Percentiles rank a stretch among this genome's conserved stretches.
phyloP scores from a whole-genome alignment of 2,329 filamentous ascomycete genomes.

The Coniochaeta ligniaria region DNA sequence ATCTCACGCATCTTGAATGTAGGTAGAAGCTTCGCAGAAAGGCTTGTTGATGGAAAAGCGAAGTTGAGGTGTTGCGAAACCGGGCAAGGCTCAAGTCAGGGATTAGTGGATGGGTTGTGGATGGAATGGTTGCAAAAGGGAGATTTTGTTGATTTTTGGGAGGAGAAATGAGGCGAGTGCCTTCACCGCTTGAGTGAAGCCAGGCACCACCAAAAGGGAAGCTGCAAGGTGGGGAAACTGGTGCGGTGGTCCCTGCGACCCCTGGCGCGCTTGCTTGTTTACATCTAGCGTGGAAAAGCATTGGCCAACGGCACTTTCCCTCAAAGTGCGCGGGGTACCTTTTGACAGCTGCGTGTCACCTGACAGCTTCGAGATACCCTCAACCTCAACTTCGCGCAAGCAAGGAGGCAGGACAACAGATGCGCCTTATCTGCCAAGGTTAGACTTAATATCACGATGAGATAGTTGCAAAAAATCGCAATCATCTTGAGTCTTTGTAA shows the following conservation, averaged over 20 bases:
- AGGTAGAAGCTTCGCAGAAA: slow-evolving; percentile 15
- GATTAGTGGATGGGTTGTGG: slow-evolving; percentile 11
- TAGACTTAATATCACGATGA: neutral
- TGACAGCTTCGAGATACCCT: neutral
- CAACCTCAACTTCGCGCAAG: neutral
- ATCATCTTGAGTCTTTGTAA: neutral
- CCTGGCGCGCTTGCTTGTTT: slow-evolving; percentile 13
- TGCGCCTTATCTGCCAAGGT: neutral
- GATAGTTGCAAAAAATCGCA: neutral
- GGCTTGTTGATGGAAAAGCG: slow-evolving; percentile 1
- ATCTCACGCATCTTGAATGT: slow-evolving; percentile 65
- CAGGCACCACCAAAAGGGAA: slow-evolving; percentile 17
- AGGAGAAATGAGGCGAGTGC: slow-evolving; percentile 15
- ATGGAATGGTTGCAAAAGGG: slow-evolving; percentile 8
- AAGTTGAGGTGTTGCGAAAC: slow-evolving; percentile 1
- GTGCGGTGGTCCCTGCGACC: slow-evolving; percentile 17
- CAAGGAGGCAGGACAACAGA: neutral
- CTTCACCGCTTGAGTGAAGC: slow-evolving; percentile 17
- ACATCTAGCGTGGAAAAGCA: slow-evolving; percentile 3
- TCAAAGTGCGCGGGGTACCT: neutral
- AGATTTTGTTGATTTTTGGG: slow-evolving; percentile 23
- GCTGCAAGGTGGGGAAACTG: slow-evolving; percentile 9
- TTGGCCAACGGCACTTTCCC: slow-evolving; percentile 7
- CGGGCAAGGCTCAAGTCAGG: slow-evolving; percentile 12
- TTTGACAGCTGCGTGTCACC: neutral